phyloP scores from a whole-genome alignment of 208 protist genomes.

The Leishmania braziliensis region DNA sequence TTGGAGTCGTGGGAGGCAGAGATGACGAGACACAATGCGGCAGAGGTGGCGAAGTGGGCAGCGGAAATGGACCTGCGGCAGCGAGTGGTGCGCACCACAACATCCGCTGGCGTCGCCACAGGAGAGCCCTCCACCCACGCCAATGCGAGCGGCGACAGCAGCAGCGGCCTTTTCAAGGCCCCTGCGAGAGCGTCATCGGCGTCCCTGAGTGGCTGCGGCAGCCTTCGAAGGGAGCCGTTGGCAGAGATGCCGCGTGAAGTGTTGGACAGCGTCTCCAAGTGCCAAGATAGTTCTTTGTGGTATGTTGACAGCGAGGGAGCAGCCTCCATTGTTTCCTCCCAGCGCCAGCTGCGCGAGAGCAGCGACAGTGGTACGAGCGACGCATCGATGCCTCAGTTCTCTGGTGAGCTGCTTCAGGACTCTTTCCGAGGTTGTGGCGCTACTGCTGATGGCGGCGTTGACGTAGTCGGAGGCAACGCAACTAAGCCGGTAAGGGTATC shows the following conservation, averaged over 20 bases:
- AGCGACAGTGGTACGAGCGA: background rate
- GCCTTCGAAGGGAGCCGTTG: background rate
- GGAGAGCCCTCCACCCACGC: background rate
- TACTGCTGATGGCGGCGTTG: background rate
- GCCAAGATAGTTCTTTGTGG: background rate
- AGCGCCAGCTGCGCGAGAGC: background rate
- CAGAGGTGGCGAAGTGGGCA: background rate
- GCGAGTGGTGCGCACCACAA: background rate
- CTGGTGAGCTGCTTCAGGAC: background rate
- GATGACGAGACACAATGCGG: background rate
- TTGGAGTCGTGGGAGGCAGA: constrained; percentile 11
- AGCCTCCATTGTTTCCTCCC: background rate
- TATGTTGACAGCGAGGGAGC: background rate
- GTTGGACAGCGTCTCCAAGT: background rate
- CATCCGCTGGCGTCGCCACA: background rate
- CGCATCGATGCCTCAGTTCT: background rate
- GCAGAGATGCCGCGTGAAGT: background rate
- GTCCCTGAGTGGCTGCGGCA: background rate
- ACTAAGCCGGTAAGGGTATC: background rate
- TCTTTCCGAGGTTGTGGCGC: background rate
- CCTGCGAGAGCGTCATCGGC: background rate
- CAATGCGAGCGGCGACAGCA: background rate
- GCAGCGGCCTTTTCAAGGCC: no score
- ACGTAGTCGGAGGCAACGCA: background rate
- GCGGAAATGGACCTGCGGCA: background rate